These are phyloP conservation scores for Manihot esculenta DNA, from an alignment of 441 rosid genomes.

Conservation along the genomic window DNA sequence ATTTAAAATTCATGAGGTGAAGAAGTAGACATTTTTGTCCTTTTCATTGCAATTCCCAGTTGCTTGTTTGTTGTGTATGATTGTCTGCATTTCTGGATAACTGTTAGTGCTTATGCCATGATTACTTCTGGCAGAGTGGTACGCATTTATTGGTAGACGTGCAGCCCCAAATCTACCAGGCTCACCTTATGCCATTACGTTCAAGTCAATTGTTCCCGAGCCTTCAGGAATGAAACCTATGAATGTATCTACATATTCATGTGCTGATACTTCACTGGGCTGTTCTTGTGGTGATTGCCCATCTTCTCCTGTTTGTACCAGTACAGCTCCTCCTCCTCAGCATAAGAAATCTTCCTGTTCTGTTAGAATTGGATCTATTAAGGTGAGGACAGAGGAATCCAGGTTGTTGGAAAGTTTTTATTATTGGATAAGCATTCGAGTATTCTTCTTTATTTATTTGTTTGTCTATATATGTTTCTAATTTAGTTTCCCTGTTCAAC, in stretches of 20 bases:
- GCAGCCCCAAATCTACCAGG: conserved; percentile 67
- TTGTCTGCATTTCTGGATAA: conserved; percentile 7
- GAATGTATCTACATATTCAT: conserved; percentile 88
- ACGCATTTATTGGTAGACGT: conserved; percentile 75
- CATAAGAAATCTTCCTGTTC: conserved; percentile 60
- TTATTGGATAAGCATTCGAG: neutral
- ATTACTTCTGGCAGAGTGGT: conserved; percentile 74
- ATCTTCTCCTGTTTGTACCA: conserved; percentile 73
- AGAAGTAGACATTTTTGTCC: neutral
- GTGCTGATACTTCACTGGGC: conserved; percentile 79
- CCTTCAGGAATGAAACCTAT: conserved; percentile 87
- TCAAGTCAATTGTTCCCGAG: conserved; percentile 56
- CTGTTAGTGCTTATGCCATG: conserved; percentile 21
- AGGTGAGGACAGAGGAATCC: conserved; percentile 47
- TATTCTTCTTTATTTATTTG: conserved; percentile 1
- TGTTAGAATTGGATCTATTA: conserved; percentile 71
- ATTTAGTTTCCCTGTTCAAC: conserved; percentile 32
- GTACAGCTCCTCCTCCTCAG: conserved; percentile 50
- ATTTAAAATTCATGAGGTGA: neutral
- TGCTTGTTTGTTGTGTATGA: neutral
- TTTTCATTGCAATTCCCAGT: neutral
- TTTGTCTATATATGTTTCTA: conserved; percentile 16
- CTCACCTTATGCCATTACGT: conserved; percentile 83
- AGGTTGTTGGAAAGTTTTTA: neutral
- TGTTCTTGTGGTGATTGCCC: conserved; percentile 99